phyloP scores from a whole-genome alignment of 306 rosid species.

The Pyrus betulifolia region DNA sequence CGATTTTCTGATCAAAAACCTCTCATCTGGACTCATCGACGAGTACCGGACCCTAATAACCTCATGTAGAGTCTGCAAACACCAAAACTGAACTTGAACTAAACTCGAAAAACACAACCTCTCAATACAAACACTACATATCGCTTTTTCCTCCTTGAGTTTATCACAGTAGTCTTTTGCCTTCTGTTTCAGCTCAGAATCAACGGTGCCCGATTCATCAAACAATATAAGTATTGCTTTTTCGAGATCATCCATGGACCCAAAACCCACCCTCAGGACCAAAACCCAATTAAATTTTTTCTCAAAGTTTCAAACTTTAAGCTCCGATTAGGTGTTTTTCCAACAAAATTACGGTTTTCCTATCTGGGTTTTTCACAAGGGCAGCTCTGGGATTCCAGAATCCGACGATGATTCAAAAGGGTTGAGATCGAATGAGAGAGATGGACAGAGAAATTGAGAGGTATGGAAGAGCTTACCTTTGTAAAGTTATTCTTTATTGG shows the following conservation, averaged over 20 bases:
- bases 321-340: background rate
- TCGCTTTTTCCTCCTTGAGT: conserved; percentile 52
- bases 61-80: conserved; percentile 79
- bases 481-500: background rate
- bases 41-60: conserved; percentile 61
- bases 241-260: conserved; percentile 81
- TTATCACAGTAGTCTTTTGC: conserved; percentile 62
- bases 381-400: background rate
- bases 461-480: conserved; percentile 29
- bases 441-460: background rate
- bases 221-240: conserved; percentile 73
- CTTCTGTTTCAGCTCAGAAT: conserved; percentile 53
- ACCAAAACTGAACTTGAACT: conserved; percentile 89
- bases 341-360: background rate
- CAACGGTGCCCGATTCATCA: conserved; percentile 69
- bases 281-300: conserved; percentile 13
- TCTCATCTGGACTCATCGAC: conserved; percentile 60
- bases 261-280: conserved; percentile 4
- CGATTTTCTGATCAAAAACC: conserved; percentile 57
- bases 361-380: conserved; percentile 6
- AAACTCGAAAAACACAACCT: conserved; percentile 59
- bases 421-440: background rate
- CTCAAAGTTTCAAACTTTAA: conserved; percentile 22
- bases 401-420: background rate
- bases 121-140: conserved; percentile 68